Evolutionary conservation across 164 flowering plant species (phyloP), one percentile per base, ranked within the genome.

Genomic region (Hamamelis virginiana): DNA sequence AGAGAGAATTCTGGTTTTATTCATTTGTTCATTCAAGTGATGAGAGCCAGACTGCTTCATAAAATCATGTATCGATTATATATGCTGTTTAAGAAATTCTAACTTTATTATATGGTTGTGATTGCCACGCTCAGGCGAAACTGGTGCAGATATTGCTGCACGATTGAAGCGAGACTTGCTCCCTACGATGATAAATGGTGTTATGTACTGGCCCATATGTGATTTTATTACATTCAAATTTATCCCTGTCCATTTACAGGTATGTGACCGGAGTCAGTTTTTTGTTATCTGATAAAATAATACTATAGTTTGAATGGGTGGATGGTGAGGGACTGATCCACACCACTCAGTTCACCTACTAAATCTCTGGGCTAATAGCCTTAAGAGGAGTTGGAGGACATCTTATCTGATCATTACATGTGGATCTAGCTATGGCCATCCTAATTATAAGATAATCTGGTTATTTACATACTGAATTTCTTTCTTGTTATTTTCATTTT

Each of bases 151-250:
- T 57, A 87, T 90, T 64, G 70, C 68, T 64, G 82, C 87, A 19
- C 81, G 96, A 75, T 74, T 88, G 81, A 87, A 85, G 74, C 71
- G 93, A 44, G 96, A 90, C 69, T 66, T 89, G 73, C 68, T 89
- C 46, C 91, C 90, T 5, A 85, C 96, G 8, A 41, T 87, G 69
- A 52, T 71, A 51, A 85, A 67, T 73, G 93, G 90, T 55, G 81
- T 84, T 43, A 51, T 81, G 66, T 90, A 81, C 72, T 90, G 96
- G 96, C 89, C 96, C 0, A 5, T 86, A n/a, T 90, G 96, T 71
- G 93, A 90, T 78, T 89, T 90, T 63, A 51, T 90, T 59, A 89
- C 90, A 5, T 90, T 81, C 74, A 90, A 74, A 76, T 81, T 82
- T 70, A 57, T 80, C 43, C 93, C 96, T 16, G 89, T 90, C 67